Conservation (phyloP, 345 rosid species). For the Schrenkiella parvula region DNA sequence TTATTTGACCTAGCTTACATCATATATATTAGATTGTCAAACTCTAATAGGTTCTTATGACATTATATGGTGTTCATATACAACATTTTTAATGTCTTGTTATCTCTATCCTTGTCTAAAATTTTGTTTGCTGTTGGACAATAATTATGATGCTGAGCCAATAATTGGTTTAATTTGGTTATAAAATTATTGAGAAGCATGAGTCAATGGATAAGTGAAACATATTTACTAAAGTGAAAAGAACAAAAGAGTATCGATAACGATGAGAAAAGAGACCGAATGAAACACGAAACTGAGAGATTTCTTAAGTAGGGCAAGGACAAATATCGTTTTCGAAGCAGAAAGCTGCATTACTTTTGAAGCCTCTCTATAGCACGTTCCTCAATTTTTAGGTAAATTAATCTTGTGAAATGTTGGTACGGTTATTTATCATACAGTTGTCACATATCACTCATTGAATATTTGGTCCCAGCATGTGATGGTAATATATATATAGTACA, state of each 20-base stretch:
- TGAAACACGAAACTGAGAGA: constrained; percentile 7
- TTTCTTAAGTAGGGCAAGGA: constrained; percentile 6
- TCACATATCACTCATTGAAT: constrained; percentile 19
- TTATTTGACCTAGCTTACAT: not conserved
- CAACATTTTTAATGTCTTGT: not conserved
- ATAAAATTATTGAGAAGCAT: not conserved
- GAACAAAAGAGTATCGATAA: not conserved
- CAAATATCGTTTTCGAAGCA: constrained; percentile 13
- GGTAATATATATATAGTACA: not conserved
- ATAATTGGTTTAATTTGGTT: not conserved
- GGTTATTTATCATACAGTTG: constrained; percentile 23
- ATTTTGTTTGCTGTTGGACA: not conserved
- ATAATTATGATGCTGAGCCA: not conserved
- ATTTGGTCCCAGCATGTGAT: constrained; percentile 24
- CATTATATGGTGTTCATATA: not conserved
- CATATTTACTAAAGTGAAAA: not conserved
- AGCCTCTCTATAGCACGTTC: constrained; percentile 9
- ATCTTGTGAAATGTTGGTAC: constrained; percentile 18
- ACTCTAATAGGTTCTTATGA: not conserved
- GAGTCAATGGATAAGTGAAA: not conserved
- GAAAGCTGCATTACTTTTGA: constrained; percentile 20
- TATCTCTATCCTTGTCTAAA: not conserved
- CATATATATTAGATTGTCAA: not conserved
- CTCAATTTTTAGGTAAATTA: not conserved
- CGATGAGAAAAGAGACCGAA: constrained; percentile 15